phyloP scores from a whole-genome alignment of 345 rosid species.

The Eucalyptus polybractea region DNA sequence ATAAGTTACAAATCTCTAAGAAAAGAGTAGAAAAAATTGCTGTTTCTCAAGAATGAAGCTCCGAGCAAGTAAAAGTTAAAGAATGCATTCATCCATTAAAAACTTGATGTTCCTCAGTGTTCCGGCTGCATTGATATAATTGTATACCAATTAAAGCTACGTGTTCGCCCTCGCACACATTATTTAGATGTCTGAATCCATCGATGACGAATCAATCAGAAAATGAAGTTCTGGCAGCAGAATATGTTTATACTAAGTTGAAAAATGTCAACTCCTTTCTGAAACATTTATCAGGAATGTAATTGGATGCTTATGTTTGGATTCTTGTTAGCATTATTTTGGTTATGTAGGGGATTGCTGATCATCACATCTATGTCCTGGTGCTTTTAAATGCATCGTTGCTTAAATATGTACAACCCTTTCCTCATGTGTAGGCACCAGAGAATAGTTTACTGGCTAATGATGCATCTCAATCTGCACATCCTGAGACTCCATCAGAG shows the following conservation, averaged over 20 bases:
- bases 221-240: background rate
- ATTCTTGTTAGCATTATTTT: background rate
- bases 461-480: conserved; percentile 7
- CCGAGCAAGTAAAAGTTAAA: background rate
- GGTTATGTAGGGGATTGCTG: background rate
- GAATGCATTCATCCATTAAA: background rate
- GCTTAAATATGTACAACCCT: background rate
- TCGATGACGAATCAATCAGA: background rate
- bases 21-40: background rate
- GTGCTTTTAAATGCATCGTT: background rate
- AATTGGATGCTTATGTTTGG: background rate
- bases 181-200: background rate
- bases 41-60: background rate
- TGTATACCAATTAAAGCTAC: background rate
- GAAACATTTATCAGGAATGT: background rate
- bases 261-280: background rate
- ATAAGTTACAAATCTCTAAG: background rate
- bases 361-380: background rate
- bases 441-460: conserved; percentile 16
- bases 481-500: background rate
- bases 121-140: background rate
- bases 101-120: background rate
- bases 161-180: background rate
- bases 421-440: conserved; percentile 7
- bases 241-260: background rate